These are phyloP conservation scores for Colletotrichum neosansevieriae DNA, from an alignment of 2,329 filamentous ascomycete genomes.

Conservation along the genomic window DNA sequence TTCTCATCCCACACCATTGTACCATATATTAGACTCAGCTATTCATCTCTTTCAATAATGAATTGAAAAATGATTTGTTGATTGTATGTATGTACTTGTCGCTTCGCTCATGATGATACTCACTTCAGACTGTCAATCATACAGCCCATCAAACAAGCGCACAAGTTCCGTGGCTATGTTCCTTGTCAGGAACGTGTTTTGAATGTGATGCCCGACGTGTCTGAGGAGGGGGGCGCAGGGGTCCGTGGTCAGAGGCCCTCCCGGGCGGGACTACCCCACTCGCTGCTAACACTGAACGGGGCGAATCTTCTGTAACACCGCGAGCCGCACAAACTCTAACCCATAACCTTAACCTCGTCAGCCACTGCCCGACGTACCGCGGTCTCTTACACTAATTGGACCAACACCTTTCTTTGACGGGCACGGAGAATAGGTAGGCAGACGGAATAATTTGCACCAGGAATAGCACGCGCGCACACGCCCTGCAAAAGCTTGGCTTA, in stretches of 20 bases:
- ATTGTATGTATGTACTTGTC: not conserved
- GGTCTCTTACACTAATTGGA: not conserved
- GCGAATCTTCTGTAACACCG: constrained; percentile 7
- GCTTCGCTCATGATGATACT: not conserved
- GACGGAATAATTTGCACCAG: not conserved
- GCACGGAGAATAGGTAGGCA: not conserved
- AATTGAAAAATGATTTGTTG: constrained; percentile 14
- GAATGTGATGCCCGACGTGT: constrained; percentile 20
- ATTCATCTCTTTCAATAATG: not conserved
- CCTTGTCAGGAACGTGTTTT: constrained; percentile 8
- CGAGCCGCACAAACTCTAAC: constrained; percentile 21
- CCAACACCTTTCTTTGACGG: not conserved
- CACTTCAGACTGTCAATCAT: not conserved
- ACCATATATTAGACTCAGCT: constrained; percentile 30
- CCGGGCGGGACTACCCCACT: constrained; percentile 12
- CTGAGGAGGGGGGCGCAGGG: not conserved
- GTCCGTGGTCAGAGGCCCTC: constrained; percentile 2
- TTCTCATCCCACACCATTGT: constrained; percentile 20
- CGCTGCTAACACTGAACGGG: constrained; percentile 7
- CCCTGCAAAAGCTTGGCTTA: not conserved
- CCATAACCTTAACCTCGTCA: constrained; percentile 16
- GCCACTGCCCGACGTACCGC: not conserved
- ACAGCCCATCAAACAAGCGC: constrained; percentile 1
- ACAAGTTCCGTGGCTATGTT: not conserved
- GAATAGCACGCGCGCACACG: not conserved